Evolutionary conservation across 306 rosid species (phyloP).

Genomic region (Malus sylvestris): DNA sequence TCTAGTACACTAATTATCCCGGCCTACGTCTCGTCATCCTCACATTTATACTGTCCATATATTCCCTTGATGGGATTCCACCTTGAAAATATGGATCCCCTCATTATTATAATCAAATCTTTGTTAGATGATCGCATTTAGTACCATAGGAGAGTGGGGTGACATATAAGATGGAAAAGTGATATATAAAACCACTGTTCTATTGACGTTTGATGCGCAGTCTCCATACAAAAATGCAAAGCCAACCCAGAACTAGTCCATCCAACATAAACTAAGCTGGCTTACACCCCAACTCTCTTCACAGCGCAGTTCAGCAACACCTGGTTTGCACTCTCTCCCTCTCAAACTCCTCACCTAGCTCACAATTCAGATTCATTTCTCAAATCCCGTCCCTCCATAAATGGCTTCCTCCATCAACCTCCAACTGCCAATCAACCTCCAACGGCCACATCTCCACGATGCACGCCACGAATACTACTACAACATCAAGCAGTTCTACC

Average conservation of each 20-base stretch:
- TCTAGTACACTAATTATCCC: neutral
- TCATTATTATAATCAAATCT: slow-evolving; percentile 24
- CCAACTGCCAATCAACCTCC: slow-evolving; percentile 5
- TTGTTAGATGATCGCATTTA: slow-evolving; percentile 13
- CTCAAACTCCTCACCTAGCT: neutral
- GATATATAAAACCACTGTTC: slow-evolving; percentile 8
- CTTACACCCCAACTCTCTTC: slow-evolving; percentile 30
- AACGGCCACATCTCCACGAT: neutral
- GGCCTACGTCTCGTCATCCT: neutral
- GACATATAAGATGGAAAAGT: neutral
- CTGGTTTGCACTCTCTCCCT: slow-evolving; percentile 44
- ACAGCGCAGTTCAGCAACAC: slow-evolving; percentile 39
- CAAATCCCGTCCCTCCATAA: slow-evolving; percentile 15
- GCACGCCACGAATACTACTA: slow-evolving; percentile 22
- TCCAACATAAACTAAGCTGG: slow-evolving; percentile 36
- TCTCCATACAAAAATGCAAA: slow-evolving; percentile 14
- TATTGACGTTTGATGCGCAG: slow-evolving; percentile 15
- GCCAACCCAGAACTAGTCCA: slow-evolving; percentile 26
- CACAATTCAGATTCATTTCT: neutral
- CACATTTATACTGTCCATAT: neutral
- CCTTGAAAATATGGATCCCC: neutral
- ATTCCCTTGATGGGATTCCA: neutral
- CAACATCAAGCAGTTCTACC: neutral
- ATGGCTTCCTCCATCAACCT: slow-evolving; percentile 27
- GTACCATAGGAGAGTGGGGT: neutral